Percentiles rank a stretch among this genome's conserved stretches.
Evolutionary conservation across 345 rosid genomes (phyloP).

Genomic region (Corchorus capsularis): DNA sequence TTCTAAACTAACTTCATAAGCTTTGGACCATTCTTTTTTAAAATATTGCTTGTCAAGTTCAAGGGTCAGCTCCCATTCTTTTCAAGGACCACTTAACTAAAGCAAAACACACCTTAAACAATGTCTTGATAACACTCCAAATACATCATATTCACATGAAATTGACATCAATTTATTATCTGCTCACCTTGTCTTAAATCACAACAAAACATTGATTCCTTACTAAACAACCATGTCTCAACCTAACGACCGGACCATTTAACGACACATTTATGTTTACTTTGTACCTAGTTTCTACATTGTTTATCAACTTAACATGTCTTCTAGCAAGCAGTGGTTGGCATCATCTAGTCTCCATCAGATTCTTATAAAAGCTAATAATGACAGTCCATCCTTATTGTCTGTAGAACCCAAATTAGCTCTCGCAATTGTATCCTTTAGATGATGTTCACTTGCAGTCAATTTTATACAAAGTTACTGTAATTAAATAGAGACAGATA

Average conservation of each 20-base stretch:
- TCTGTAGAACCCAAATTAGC: background rate
- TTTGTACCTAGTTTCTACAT: background rate
- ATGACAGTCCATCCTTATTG: background rate
- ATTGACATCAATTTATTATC: constrained; percentile 13
- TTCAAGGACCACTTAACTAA: constrained; percentile 14
- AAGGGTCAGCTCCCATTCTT: background rate
- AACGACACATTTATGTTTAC: background rate
- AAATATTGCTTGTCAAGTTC: constrained; percentile 9
- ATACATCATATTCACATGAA: constrained; percentile 1
- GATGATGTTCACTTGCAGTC: background rate
- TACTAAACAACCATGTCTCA: constrained; percentile 9
- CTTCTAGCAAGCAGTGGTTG: background rate
- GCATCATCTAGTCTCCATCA: background rate
- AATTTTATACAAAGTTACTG: background rate
- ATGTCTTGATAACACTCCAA: background rate
- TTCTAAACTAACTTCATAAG: background rate
- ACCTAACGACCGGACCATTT: background rate
- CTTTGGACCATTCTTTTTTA: background rate
- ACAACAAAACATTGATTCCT: constrained; percentile 7
- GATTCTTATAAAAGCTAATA: background rate
- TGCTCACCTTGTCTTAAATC: background rate
- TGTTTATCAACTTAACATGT: background rate
- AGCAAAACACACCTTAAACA: background rate
- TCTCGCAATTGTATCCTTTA: background rate
- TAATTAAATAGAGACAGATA: too few species aligned